Evolutionary conservation across 352 stramenopile species (phyloP), one percentile per base, ranked within the genome.

Genomic region (Phytophthora ramorum): DNA sequence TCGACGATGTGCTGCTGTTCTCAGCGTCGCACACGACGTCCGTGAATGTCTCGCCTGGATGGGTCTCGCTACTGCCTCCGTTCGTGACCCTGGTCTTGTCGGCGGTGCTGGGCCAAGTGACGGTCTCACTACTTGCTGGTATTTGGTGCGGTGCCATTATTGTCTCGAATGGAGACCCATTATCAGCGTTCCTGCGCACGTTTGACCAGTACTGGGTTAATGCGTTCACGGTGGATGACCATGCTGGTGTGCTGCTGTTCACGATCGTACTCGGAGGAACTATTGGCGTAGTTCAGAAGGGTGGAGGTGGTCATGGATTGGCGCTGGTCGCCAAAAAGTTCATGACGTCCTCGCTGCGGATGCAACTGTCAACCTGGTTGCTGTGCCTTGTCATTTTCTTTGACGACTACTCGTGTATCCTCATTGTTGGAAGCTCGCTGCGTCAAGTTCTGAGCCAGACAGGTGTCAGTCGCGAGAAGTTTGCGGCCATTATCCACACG

Each of bases 391-490:
- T 95, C 55, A 95, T 97, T 67, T 97, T 97, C 79, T 97, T 97
- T 60, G 91, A 97, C 65, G 91, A 97, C 73, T 97, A 97, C 75
- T 96, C 90, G 63, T 96, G 85, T 63, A 96, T 96, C 45, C 68
- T 97, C 16, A 97, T 97, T 71, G 87, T 97, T 44, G 91, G 91
- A 54, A 96, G 87, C 71, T 94, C 89, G 51, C 73, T 95, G 47
- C 86, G 87, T 26, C 85, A 90, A 60, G 87, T 95, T 35, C 55
- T 96, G 37, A 91, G 82, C 54, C 75, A 94, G 54, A 95, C 85
- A 1, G 84, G 89, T 38, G 89, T 97, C 46, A 95, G 85, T 54
- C 80, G 79, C 16, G 90, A 96, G 50, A 97, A 97, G 55, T 96
- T 97, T 55, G 90, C 91, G 9, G 91, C 81, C 16, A 95, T 97